These are phyloP conservation scores for Rehmannia glutinosa DNA, from an alignment of 257 asterid species.

Conservation along the genomic window DNA sequence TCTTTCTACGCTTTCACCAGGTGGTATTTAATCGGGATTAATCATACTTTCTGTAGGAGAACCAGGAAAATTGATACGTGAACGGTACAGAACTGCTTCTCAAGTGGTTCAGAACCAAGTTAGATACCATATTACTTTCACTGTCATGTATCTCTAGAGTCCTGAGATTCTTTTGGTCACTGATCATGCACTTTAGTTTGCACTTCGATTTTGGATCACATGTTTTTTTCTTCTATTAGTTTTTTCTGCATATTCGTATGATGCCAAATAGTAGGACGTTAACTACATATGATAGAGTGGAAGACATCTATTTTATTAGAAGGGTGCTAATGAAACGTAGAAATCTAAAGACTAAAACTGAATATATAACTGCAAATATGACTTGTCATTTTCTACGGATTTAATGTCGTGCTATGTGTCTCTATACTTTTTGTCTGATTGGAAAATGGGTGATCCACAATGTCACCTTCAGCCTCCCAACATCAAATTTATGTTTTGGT, in stretches of 20 bases:
- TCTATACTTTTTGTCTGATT: background rate
- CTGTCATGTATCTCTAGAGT: slow-evolving; percentile 42
- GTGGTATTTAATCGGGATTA: slow-evolving; percentile 17
- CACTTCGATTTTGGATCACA: too few relatives aligned
- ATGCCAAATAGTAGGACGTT: background rate
- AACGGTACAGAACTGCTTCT: slow-evolving; percentile 98
- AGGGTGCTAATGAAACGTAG: background rate
- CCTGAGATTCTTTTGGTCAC: background rate
- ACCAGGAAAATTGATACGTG: slow-evolving; percentile 93
- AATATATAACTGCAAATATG: too few relatives aligned
- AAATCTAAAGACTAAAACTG: background rate
- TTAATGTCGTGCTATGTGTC: background rate
- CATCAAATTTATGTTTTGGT: too few relatives aligned
- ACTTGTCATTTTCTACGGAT: background rate
- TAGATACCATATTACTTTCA: slow-evolving; percentile 69
- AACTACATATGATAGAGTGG: background rate
- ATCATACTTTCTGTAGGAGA: slow-evolving; percentile 58
- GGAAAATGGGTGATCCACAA: background rate
- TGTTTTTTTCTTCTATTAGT: too few relatives aligned
- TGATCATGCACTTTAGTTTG: slow-evolving; percentile 2
- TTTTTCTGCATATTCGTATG: background rate
- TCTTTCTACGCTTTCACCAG: background rate
- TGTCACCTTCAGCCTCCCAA: background rate
- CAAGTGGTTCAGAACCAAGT: slow-evolving; percentile 98
- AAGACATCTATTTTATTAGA: background rate